Evolutionary conservation across 192 early-diverging fungal species (phyloP).

Genomic region (Gorgonomyces haynaldii): DNA sequence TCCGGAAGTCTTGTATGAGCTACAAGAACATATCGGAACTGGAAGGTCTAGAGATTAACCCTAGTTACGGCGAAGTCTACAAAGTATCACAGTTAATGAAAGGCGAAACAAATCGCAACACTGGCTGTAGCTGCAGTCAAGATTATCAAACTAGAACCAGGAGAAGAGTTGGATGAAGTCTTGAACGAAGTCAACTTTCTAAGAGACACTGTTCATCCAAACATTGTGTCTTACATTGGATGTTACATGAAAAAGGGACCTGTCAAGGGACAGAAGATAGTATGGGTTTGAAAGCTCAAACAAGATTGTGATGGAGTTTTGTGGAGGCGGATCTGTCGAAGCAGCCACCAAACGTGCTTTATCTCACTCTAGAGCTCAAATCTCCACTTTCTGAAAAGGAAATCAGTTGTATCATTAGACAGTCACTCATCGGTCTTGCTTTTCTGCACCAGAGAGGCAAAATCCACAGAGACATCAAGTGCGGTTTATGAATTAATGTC

Average conservation of each 20-base stretch:
- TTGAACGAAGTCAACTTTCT: slow-evolving; percentile 52
- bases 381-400: slow-evolving; percentile 27
- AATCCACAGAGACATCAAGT: slow-evolving; percentile 36
- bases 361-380: slow-evolving; percentile 18
- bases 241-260: slow-evolving; percentile 42
- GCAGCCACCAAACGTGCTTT: slow-evolving; percentile 35
- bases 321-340: slow-evolving; percentile 50
- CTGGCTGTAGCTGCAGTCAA: slow-evolving; percentile 36
- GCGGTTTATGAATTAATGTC: background rate
- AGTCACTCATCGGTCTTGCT: slow-evolving; percentile 28
- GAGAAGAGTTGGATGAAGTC: slow-evolving; percentile 47
- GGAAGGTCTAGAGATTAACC: slow-evolving; percentile 23
- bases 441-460: slow-evolving; percentile 41
- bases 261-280: slow-evolving; percentile 36
- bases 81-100: slow-evolving; percentile 20
- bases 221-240: slow-evolving; percentile 43
- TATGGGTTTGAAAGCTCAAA: slow-evolving; percentile 24
- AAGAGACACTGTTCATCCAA: slow-evolving; percentile 34
- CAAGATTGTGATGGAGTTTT: slow-evolving; percentile 51
- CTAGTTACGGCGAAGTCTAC: slow-evolving; percentile 46
- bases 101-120: slow-evolving; percentile 28
- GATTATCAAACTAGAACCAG: slow-evolving; percentile 44
- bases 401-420: slow-evolving; percentile 29
- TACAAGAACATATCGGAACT: slow-evolving; percentile 43
- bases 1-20: slow-evolving; percentile 35